Base-by-base conservation (phyloP, 1,284 basidiomycete genomes). In the Mixia osmundae region DNA sequence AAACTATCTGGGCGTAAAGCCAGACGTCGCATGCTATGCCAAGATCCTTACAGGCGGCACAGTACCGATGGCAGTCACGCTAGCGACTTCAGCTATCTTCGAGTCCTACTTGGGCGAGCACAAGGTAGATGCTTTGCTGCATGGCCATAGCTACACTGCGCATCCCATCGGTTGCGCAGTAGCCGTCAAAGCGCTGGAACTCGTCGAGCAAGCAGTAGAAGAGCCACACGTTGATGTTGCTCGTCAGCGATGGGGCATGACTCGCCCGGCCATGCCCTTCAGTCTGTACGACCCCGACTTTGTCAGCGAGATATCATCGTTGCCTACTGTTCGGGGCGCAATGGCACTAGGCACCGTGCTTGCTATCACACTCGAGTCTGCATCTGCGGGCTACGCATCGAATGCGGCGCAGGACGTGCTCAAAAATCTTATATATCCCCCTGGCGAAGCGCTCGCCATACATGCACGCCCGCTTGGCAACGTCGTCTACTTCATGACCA, bases 11-110 rank as follows among this genome's bases (percentile, higher is more conserved):
- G 73, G 75, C 7, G 65, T 67, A 9, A 54, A 62, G 10, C 83
- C 83, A 2, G 83, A 97, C 53, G 77, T 95, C 34, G 70, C 77
- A 0, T 79, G 82, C 31, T 71, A 89, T 47, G 89, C 85, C 26
- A 97, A 97, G 56, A 76, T 87, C 43, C 64, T 97, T 16, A 94
- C 89, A 0, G 89, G 89, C 23, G 89, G 89, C 1, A 64, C 91
- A 8, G 62, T 95, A 3, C 89, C 89, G 3, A 65, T 95, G 25
- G 69, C 78, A 1, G 69, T 74, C 8, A 91, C 83, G 0, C 66
- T 97, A 18, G 75, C 89, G 1, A 70, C 70, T 1, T 61, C 71
- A 36, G 65, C 66, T 6, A 72, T 95, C 30, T 97, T 87, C 59
- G 54, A 66, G 20, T 71, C 75, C 1, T 95, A 95, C 58, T 58